These are phyloP conservation scores for Fusarium bactridioides DNA, from an alignment of 2,329 filamentous ascomycete species.

Conservation along the genomic window DNA sequence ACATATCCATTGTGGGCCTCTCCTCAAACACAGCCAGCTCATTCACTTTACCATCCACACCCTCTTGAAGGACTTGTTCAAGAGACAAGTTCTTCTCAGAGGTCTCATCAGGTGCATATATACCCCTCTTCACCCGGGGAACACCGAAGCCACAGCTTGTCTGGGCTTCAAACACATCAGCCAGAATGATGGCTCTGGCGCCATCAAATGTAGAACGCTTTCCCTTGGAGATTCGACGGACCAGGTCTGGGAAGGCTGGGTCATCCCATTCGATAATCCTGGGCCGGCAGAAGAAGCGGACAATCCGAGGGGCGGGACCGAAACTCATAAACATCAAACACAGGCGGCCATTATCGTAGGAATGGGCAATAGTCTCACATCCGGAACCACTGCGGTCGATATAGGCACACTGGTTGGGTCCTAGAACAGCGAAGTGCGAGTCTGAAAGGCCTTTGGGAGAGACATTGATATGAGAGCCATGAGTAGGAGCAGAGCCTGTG, in stretches of 20 bases:
- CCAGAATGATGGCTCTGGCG: constrained; percentile 66
- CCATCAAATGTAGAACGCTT: constrained; percentile 53
- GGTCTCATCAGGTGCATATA: constrained; percentile 45
- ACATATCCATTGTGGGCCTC: constrained; percentile 63
- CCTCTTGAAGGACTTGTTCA: constrained; percentile 40
- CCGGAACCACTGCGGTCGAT: constrained; percentile 79
- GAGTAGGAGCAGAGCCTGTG: constrained; percentile 74
- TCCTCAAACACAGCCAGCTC: constrained; percentile 58
- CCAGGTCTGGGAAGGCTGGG: constrained; percentile 55
- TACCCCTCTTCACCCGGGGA: constrained; percentile 56
- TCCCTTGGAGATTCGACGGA: constrained; percentile 52
- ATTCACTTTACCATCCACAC: constrained; percentile 38
- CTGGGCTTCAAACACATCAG: constrained; percentile 71
- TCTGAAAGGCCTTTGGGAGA: constrained; percentile 76
- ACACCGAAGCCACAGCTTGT: constrained; percentile 73
- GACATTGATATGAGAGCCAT: constrained; percentile 75
- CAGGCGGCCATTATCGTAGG: constrained; percentile 79
- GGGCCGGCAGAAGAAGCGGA: constrained; percentile 69
- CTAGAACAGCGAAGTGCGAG: constrained; percentile 68
- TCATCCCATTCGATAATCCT: constrained; percentile 67
- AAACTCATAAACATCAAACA: constrained; percentile 80
- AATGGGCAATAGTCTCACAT: constrained; percentile 77
- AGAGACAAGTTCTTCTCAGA: constrained; percentile 23
- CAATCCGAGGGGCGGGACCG: constrained; percentile 64
- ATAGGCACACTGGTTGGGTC: constrained; percentile 69